phyloP scores from a whole-genome alignment of 2,329 filamentous ascomycete genomes.

The Alternaria ethzedia region DNA sequence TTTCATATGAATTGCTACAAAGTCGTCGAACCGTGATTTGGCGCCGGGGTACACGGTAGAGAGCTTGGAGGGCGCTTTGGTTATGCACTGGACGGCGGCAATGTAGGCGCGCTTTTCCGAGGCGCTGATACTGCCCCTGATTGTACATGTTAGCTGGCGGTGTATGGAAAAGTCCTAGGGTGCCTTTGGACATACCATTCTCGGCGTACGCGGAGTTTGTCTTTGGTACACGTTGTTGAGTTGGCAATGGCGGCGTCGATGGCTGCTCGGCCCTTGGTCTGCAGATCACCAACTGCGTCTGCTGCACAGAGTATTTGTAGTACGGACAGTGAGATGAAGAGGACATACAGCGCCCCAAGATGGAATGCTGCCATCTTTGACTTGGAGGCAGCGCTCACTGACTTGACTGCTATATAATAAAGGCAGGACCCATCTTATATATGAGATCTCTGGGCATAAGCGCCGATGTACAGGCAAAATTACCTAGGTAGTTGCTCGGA shows the following conservation, averaged over 20 bases:
- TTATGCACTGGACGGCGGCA: conserved; percentile 44
- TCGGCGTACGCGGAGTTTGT: conserved; percentile 36
- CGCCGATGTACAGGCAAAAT: neutral
- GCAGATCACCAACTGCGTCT: conserved; percentile 36
- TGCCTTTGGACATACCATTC: conserved; percentile 31
- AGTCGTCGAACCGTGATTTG: conserved; percentile 46
- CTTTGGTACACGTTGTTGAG: conserved; percentile 39
- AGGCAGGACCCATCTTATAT: conserved; percentile 23
- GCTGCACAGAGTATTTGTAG: conserved; percentile 28
- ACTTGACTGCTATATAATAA: conserved; percentile 4
- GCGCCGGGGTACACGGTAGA: conserved; percentile 39
- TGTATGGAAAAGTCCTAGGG: neutral
- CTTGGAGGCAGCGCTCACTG: neutral
- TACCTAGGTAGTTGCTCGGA: conserved; percentile 6
- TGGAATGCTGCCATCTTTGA: conserved; percentile 25
- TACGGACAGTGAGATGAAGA: conserved; percentile 27
- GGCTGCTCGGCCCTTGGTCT: conserved; percentile 32
- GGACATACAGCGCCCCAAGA: conserved; percentile 28
- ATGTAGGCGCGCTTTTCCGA: conserved; percentile 47
- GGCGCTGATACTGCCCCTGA: conserved; percentile 37
- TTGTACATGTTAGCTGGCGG: conserved; percentile 1
- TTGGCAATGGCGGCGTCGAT: conserved; percentile 38
- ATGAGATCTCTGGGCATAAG: neutral
- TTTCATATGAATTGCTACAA: conserved; percentile 47
- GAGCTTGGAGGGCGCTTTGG: conserved; percentile 32